These are phyloP conservation scores for Nicotiana paniculata DNA, from an alignment of 257 asterid species.

Conservation along the genomic window DNA sequence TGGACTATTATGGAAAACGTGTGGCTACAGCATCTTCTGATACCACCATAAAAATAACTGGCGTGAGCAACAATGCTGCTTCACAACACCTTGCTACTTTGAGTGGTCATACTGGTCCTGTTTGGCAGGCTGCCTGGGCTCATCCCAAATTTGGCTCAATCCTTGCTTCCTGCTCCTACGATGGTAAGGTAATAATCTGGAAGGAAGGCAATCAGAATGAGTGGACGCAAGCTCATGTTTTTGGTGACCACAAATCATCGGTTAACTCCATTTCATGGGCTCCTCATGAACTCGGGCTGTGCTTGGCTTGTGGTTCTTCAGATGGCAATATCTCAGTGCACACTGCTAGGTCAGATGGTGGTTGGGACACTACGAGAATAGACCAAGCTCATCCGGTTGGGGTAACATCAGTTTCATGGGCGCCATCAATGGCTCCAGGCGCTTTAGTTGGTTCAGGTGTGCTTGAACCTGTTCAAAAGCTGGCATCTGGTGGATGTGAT, in stretches of 20 bases:
- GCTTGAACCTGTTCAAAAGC: conserved; percentile 68
- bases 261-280: conserved; percentile 96
- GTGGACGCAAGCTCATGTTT: conserved; percentile 71
- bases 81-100: conserved; percentile 82
- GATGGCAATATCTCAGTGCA: conserved; percentile 78
- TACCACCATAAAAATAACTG: conserved; percentile 64
- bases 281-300: conserved; percentile 79
- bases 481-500: conserved; percentile 92
- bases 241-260: conserved; percentile 69
- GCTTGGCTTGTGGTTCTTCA: conserved; percentile 92
- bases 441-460: conserved; percentile 63
- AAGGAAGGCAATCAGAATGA: conserved; percentile 75
- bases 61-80: conserved; percentile 57
- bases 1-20: conserved; percentile 95
- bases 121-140: conserved; percentile 95
- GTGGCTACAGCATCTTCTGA: conserved; percentile 93
- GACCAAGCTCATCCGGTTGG: conserved; percentile 98
- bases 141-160: conserved; percentile 87
- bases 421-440: conserved; percentile 81
- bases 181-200: conserved; percentile 86
- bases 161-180: conserved; percentile 89
- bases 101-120: conserved; percentile 85
- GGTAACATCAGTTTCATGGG: conserved; percentile 95
- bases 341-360: conserved; percentile 61
- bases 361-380: conserved; percentile 76